Base-by-base conservation (phyloP, 106 monocot species). In the Acorus calamus region DNA sequence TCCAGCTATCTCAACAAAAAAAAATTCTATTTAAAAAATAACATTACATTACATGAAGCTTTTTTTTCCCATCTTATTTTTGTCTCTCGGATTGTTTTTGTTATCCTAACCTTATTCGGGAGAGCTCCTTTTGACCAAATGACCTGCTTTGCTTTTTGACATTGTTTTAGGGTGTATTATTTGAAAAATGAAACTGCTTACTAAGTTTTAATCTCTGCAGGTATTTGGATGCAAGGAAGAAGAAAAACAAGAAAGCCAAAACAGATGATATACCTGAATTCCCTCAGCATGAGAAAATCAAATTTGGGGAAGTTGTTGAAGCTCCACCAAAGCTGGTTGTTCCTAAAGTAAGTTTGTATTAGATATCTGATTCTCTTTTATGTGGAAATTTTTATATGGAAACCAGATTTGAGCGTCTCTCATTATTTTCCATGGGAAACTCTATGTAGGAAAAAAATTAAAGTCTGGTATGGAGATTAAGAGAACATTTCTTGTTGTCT, bases 241-340 rank as follows among this genome's bases (percentile, higher is more conserved):
- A 81, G 62, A 87, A 82, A 49, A 65, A 64, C 9, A 87, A 91
- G 74, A 81, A 81, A 67, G 50, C 67, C 4, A 82, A 71, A 59
- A 56, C 11, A 5, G 74, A 80, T 67, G 66, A 85, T 67, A 8
- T 73, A 59, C 63, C 42, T 3, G 71, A 87, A 8, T 96, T 96
- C 72, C 96, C 87, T 41, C 84, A 82, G 41, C 76, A 49, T 44
- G 91, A 96, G 79, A 12, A 96, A 57, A 80, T 96, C 46, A 82
- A 85, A 76, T 96, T 98, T 73, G 96, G 96, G 70, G 96, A 98
- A 50, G 63, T 91, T 66, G 85, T 91, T 71, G 51, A 78, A 44
- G 88, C 84, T 81, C 88, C 88, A 14, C 88, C 84, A 12, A 88
- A 78, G 69, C 61, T 88, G 9, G 63, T 75, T 45, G 69, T 81